Evolutionary conservation across 371 early-diverging fungal species (phyloP), one percentile per base, ranked within the genome.

Genomic region (Mortierella sp.): DNA sequence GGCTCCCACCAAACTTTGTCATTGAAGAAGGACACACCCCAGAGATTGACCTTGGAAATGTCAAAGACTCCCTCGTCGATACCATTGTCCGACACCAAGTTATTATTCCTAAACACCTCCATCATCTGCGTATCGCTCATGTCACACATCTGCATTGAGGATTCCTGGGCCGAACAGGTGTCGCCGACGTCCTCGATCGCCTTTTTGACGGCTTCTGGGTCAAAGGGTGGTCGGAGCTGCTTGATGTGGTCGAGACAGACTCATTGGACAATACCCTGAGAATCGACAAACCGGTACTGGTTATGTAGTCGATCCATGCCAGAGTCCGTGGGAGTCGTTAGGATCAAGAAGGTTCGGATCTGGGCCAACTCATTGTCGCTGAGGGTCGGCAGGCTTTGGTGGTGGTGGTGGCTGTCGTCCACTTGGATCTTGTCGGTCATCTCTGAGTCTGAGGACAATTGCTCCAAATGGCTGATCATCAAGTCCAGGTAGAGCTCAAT

Each of bases 381-480:
- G 34, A 58, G 19, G 7, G 19, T 58, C 31, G 58, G 58, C 34
- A 58, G 19, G 19, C 37, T 19, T 29, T 58, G 34, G 9, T 34
- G 58, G 29, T 11, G 9, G 13, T 29, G 19, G 3, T 6, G 8
- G 22, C 19, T 45, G 11, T 26, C 55, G 24, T 53, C 26, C 34
- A 1, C 58, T 58, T n/a, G 58, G 19, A 34, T 2, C 19, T 19
- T 34, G 58, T 34, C 34, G 22, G 34, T 19, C 16, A 58, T 22
- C 34, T 58, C 37, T 9, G 58, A 58, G 19, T 58, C 37, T 9
- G 58, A 58, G 19, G 58, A 58, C 34, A 58, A 16, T 22, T 58
- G 58, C 34, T 58, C 58, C 58, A 58, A 29, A 11, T 58, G 58
- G 19, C 58, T 58, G 29, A 58, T 58, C 58, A 58, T 58, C 34